Base-by-base conservation (phyloP, 148 eudicot genomes). In the Simmondsia chinensis region DNA sequence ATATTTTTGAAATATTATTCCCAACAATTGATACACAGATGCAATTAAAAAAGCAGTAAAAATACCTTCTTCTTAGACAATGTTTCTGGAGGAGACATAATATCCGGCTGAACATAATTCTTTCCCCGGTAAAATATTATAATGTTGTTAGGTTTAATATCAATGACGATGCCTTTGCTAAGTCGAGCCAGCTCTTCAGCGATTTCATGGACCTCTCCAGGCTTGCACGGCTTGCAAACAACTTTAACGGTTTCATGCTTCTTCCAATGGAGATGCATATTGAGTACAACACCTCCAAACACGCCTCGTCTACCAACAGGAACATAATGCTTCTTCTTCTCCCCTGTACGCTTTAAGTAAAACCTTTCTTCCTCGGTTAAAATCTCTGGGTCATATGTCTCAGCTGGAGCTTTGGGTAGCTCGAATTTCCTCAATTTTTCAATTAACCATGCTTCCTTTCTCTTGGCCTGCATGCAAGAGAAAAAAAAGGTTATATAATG, bases 191-290 rank as follows among this genome's bases (percentile, higher is more conserved):
- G 83, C 74, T 91, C 99, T 34, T 73, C 86, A 27, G 99, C 99
- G 54, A 79, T 74, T 61, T 72, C 80, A 38, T 79, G 77, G 60
- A 86, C 57, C 70, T 91, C 81, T 16, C 99, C 99, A 28, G 94
- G 95, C 65, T 66, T 79, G 57, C 95, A 91, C 39, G 95, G 94
- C 57, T 48, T 91, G 75, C 99, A 85, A 52, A 79, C 68, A 43
- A 91, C 99, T 68, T 85, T 91, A 7, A 91, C 94, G 0, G 99
- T 85, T 77, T 91, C 99, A 35, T 86, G 94, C 20, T 57, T 82
- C 68, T 91, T 91, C 99, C 99, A 91, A 35, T 91, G 99, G 33
- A 82, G 82, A 74, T 91, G 99, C 99, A 91, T 85, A 60, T 91
- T 91, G 18, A 91, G 94, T 42, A 91, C 95, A 64, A 91, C 95